Evolutionary conservation across 1,284 basidiomycete species (phyloP).

Genomic region (Cryptococcus depauperatus): DNA sequence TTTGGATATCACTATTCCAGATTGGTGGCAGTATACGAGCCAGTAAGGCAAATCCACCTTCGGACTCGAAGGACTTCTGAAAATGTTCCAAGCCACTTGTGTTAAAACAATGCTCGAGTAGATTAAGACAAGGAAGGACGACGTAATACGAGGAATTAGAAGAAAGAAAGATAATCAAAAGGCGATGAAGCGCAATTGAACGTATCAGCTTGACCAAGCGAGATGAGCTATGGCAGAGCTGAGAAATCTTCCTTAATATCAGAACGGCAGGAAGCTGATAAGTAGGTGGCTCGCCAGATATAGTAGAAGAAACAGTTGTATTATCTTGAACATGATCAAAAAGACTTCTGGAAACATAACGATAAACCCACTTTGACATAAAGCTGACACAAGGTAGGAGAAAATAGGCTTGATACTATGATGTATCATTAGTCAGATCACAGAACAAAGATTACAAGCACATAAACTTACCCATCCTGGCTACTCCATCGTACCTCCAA

Average conservation of each 20-base stretch:
- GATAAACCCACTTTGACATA: constrained; percentile 57
- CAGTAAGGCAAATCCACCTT: constrained; percentile 42
- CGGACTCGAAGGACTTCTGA: constrained; percentile 38
- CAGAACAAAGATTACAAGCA: neutral
- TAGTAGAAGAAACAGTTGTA: constrained; percentile 8
- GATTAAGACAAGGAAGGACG: constrained; percentile 34
- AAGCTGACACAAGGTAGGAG: constrained; percentile 72
- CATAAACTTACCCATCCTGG: constrained; percentile 32
- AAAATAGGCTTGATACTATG: constrained; percentile 74
- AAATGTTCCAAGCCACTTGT: constrained; percentile 37
- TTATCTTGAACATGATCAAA: constrained; percentile 3
- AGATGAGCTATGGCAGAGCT: constrained; percentile 21
- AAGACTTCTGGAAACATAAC: neutral
- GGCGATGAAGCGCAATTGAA: constrained; percentile 40
- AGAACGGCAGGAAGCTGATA: constrained; percentile 33
- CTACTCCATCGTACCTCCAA: constrained; percentile 38
- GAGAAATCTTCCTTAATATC: constrained; percentile 31
- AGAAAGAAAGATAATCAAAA: constrained; percentile 43
- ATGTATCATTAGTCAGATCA: constrained; percentile 12
- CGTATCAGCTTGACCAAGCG: constrained; percentile 41
- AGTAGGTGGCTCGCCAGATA: constrained; percentile 23
- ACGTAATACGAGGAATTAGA: constrained; percentile 39
- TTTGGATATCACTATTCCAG: constrained; percentile 36
- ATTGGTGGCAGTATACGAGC: constrained; percentile 28
- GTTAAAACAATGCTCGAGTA: constrained; percentile 30